Base-by-base conservation (phyloP, 2,329 filamentous ascomycete genomes). In the Trichophyton benhamiae region DNA sequence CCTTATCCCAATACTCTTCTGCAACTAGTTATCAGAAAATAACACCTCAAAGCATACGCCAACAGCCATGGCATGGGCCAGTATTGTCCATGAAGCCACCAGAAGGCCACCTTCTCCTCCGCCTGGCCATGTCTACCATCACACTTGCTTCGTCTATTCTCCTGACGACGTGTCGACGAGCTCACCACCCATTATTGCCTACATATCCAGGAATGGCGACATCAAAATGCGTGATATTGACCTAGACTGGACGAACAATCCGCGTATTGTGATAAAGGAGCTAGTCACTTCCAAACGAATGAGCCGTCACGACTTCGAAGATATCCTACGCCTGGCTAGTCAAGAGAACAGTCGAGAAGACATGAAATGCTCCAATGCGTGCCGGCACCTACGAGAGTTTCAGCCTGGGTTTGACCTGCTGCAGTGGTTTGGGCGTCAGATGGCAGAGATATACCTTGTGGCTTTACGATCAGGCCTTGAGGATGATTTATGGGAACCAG, bases 401-500 rank as follows among this genome's bases (percentile, higher is more conserved):
- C 42, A 46, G n/a, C 42, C 42, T 20, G 42, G 15, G 15, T 46
- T 46, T 20, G 42, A 46, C 42, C n/a, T 46, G 11, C 3, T 27
- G 25, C 42, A n/a, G 42, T 46, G 15, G 0, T 46, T 46, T 46
- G 42, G 42, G 11, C 55, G 55, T 17, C 25, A 11, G 27, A 36
- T 38, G n/a, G 36, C 55, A 11, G 55, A 58, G 36, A 58, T 58
- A 8, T 36, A 58, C 20, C 55, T 58, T 38, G 55, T 58, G 55
- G n/a, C 27, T 9, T n/a, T 58, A n/a, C 25, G 17, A 58, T 58
- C 55, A 38, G 55, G 55, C 17, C 9, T 38, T 5, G 30, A 58
- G 38, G 55, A 58, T 36, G 55, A 41, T 58, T 13, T 58, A 20
- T 58, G 55, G 55, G 25, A 27, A 27, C 15, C 55, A 8, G 55